phyloP scores from a whole-genome alignment of 257 asterid species.

The Solanum gracilifrons region DNA sequence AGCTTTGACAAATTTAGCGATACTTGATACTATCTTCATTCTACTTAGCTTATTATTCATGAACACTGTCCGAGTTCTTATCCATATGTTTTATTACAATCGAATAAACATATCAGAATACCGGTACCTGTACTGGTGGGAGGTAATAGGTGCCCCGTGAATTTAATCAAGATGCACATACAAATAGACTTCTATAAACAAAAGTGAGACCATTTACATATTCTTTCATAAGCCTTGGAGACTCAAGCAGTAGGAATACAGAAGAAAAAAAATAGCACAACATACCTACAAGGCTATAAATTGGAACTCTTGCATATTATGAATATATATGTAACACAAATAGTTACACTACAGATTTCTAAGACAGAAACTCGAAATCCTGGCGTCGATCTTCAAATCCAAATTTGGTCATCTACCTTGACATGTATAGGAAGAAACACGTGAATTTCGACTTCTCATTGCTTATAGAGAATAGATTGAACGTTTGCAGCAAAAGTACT shows the following conservation, averaged over 20 bases:
- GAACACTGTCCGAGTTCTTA: not conserved
- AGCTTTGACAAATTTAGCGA: too few relatives aligned
- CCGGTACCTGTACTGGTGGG: fast-evolving
- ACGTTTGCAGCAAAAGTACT: not conserved
- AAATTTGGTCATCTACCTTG: not conserved
- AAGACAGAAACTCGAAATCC: not conserved
- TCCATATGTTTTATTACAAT: not conserved
- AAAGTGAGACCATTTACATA: not conserved
- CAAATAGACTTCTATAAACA: not conserved
- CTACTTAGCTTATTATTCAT: not conserved
- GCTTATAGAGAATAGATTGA: not conserved
- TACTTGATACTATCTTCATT: too few relatives aligned
- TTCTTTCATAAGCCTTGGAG: not conserved
- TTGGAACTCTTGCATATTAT: not conserved
- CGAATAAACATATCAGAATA: too few relatives aligned
- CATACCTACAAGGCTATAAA: not conserved
- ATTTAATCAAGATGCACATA: not conserved
- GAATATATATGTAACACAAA: not conserved
- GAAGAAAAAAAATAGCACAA: not conserved
- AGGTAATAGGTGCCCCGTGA: fast-evolving
- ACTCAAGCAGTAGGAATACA: not conserved
- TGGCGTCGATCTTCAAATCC: not conserved
- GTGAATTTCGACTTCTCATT: not conserved
- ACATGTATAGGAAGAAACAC: not conserved
- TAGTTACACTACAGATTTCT: not conserved